Evolutionary conservation across 305 asterid genomes (phyloP), one percentile per base, ranked within the genome.

Genomic region (Withania somnifera): DNA sequence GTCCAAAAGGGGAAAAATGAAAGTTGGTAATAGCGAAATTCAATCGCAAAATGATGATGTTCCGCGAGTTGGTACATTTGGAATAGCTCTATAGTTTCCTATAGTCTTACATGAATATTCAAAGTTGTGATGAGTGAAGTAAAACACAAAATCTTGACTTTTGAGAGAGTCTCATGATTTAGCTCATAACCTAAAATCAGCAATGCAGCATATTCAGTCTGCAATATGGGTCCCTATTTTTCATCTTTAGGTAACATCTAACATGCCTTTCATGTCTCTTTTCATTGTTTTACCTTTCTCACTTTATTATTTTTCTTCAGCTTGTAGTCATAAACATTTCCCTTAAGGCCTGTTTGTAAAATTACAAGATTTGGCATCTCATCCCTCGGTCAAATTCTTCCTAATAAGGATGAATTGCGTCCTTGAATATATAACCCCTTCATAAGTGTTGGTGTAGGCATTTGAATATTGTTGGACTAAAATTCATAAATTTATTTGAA

Each of bases 161-260:
- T 28, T 28, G 32, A 36, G 50, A 19, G 40, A 79, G 54, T 69
- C 86, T 53, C 32, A 86, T 85, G 80, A 85, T 85, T 86, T 81
- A 85, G 52, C 24, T 80, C 64, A 68, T 61, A 83, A 61, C 78
- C 67, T 36, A 50, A 69, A 26, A 76, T 80, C 82, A 63, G 67
- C 52, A 20, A 28, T 76, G 77, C 68, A 80, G 22, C 71, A 38
- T 52, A 52, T 40, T 28, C 36, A 22, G 80, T 78, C 66, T 73
- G 82, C 78, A 81, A 36, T 79, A 84, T 84, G 91, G 91, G 92
- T 36, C 92, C 90, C 85, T 28, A 86, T 82, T 81, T 84, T 88
- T 86, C 86, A 87, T 56, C 91, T 90, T 88, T 85, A 58, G 85
- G 93, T 89, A 90, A 84, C 91, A 88, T 86, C 89, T 90, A 87